These are phyloP conservation scores for Dothiorella sarmentorum DNA, from an alignment of 2,329 filamentous ascomycete species.

Conservation along the genomic window DNA sequence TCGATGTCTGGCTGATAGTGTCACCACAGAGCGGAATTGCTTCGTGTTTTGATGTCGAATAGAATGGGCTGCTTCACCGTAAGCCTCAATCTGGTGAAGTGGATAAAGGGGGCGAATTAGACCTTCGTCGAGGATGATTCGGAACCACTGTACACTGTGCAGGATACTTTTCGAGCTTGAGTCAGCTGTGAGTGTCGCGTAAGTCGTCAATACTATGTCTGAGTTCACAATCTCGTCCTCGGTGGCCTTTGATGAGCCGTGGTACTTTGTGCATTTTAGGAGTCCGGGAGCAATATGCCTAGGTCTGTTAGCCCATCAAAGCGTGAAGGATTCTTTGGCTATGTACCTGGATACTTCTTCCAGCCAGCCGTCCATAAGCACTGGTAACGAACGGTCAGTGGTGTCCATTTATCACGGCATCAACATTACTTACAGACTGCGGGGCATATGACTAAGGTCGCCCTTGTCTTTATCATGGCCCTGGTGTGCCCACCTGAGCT, in stretches of 20 bases:
- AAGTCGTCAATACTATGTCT: conserved; percentile 23
- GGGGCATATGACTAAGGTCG: conserved; percentile 47
- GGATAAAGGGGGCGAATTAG: too few relatives aligned
- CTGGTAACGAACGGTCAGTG: too few relatives aligned
- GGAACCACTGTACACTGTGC: conserved; percentile 43
- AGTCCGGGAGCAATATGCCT: not conserved
- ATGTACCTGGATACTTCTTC: not conserved
- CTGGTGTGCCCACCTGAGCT: too few relatives aligned
- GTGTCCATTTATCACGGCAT: too few relatives aligned
- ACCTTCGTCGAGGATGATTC: conserved; percentile 51
- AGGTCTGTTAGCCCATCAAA: not conserved
- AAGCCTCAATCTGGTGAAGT: conserved; percentile 18
- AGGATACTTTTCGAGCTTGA: conserved; percentile 20
- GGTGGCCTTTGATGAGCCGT: not conserved
- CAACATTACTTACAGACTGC: conserved; percentile 41
- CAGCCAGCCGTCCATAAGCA: not conserved
- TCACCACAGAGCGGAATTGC: conserved; percentile 39
- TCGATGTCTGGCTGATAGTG: conserved; percentile 41
- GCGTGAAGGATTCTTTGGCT: not conserved
- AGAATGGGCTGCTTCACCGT: conserved; percentile 43
- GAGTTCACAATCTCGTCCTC: not conserved
- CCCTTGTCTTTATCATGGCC: too few relatives aligned
- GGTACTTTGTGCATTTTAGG: not conserved
- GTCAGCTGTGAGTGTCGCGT: conserved; percentile 45
- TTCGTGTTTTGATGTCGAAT: conserved; percentile 47